Evolutionary conservation across 306 rosid genomes (phyloP), one percentile per base, ranked within the genome.

Genomic region (Abrus precatorius): DNA sequence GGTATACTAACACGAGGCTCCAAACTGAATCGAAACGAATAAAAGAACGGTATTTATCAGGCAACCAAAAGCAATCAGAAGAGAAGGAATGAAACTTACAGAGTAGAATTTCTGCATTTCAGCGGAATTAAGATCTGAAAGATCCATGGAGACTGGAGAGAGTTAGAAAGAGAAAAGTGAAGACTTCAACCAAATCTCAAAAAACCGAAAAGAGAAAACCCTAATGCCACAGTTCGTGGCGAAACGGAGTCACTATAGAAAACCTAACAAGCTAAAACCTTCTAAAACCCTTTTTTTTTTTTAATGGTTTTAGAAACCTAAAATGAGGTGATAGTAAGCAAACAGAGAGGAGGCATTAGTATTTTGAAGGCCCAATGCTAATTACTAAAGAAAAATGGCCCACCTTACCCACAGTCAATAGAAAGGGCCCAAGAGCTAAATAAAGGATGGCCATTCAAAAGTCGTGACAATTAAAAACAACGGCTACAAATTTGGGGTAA

Each of bases 91-190:
- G 1, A 60, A 49, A 83, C 93, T 86, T 86, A 95, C 99, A 12
- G 86, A 83, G 80, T 92, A 92, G 52, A 95, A 87, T 1, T 73
- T 86, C 83, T 90, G 88, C 69, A 95, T 57, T 53, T 95, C 99
- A 20, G 93, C 60, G 29, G 87, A 85, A 73, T 87, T 87, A 4
- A 89, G 75, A 1, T 82, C 61, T 48, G 97, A 92, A 69, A 89
- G 85, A 86, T 95, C 99, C 99, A 95, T 95, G 82, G 65, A 20
- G 73, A 81, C 93, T 95, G 82, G 65, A 20, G 73, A 81, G 8
- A 30, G 67, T 27, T 29, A 56, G 43, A 47, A 54, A 44, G 69
- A 9, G 60, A 40, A 47, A 41, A 44, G 69, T 5, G 60, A 40
- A 71, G 47, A 27, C 40, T 44, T 9, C 75, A 47, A 53, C 34